Evolutionary conservation across 1,284 basidiomycete species (phyloP).

Genomic region (Papiliotrema laurentii): DNA sequence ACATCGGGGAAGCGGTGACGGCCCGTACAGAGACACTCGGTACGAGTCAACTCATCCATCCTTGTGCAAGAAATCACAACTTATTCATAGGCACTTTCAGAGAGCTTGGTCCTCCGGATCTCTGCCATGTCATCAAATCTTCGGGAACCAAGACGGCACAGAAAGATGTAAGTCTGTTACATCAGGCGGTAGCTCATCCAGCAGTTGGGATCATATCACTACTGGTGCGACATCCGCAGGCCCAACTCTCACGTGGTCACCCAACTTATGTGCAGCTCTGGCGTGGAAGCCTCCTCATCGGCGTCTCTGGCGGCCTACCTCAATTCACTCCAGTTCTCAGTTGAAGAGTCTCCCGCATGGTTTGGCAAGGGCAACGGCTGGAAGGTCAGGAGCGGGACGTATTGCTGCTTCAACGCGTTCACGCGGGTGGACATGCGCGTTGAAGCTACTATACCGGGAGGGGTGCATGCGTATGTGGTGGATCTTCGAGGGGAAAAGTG

Average conservation of each 20-base stretch:
- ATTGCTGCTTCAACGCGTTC: constrained; percentile 99
- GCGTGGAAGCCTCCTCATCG: constrained; percentile 94
- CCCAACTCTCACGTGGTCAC: too few species aligned
- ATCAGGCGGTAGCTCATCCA: constrained; percentile 1
- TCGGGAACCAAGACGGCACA: constrained; percentile 69
- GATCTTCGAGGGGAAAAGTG: constrained; percentile 91
- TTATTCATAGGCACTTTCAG: constrained; percentile 71
- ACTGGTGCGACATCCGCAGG: constrained; percentile 54
- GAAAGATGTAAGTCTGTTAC: constrained; percentile 65
- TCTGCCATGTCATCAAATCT: constrained; percentile 93
- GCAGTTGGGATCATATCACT: constrained; percentile 88
- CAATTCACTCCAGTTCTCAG: constrained; percentile 91
- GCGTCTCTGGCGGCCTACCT: constrained; percentile 97
- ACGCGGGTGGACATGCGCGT: constrained; percentile 94
- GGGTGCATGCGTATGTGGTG: constrained; percentile 89
- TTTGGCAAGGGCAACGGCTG: constrained; percentile 81
- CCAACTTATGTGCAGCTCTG: constrained; percentile 66
- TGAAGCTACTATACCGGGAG: constrained; percentile 97
- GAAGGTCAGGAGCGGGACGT: constrained; percentile 91
- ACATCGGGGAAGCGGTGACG: constrained; percentile 82
- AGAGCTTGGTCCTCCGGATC: constrained; percentile 93
- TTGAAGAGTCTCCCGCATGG: constrained; percentile 90
- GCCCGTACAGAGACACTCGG: constrained; percentile 82
- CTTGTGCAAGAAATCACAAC: constrained; percentile 4
- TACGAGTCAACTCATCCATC: constrained; percentile 23